Percentiles rank a stretch among this genome's conserved stretches.
Evolutionary conservation across 495 filamentous ascomycete species (phyloP).

Genomic region (Penicillium tannophilum): DNA sequence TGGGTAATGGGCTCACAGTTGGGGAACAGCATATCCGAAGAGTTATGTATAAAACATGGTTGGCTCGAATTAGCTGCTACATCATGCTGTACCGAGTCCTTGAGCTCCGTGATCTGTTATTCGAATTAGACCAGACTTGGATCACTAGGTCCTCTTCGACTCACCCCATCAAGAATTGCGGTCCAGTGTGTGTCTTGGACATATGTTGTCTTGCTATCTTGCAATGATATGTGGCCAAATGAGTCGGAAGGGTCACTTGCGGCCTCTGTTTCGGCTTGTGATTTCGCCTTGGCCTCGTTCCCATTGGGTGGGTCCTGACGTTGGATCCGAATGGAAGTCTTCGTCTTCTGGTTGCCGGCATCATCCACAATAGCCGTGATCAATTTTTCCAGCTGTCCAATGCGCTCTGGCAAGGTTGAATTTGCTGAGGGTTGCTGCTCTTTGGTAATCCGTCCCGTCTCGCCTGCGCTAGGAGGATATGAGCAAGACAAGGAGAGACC

Average conservation of each 20-base stretch:
- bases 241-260: conserved; percentile 5
- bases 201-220: conserved; percentile 23
- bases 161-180: conserved; percentile 29
- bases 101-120: conserved; percentile 74
- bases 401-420: conserved; percentile 25
- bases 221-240: conserved; percentile 16
- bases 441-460: conserved; percentile 1
- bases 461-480: conserved; percentile 16
- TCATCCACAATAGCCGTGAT: conserved; percentile 28
- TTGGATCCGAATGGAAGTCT: not conserved
- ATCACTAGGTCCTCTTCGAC: conserved; percentile 11
- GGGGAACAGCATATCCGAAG: conserved; percentile 12
- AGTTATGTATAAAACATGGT: not conserved
- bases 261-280: conserved; percentile 1
- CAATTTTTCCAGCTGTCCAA: conserved; percentile 30
- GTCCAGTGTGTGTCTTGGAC: conserved; percentile 35
- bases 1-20: conserved; percentile 6
- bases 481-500: conserved; percentile 31
- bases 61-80: conserved; percentile 19
- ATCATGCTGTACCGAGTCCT: conserved; percentile 68
- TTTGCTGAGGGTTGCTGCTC: not conserved
- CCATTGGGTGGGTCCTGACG: not conserved
- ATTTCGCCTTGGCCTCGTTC: not conserved
- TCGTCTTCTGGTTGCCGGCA: conserved; percentile 12
- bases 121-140: not conserved